Evolutionary conservation across 2,329 filamentous ascomycete species (phyloP).

Genomic region (Metarhizium anisopliae): DNA sequence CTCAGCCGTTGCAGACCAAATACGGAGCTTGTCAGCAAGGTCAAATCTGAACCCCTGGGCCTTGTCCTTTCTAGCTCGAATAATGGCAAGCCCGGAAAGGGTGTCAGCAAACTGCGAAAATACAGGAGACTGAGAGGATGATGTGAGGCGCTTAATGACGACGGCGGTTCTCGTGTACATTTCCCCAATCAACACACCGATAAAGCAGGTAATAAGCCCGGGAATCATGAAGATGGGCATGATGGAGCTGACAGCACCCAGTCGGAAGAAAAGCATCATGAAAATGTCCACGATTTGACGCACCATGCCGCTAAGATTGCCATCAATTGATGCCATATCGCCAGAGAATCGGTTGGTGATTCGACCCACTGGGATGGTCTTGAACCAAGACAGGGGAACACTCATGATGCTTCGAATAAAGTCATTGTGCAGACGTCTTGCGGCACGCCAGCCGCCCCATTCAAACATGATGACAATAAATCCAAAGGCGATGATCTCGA

Average conservation of each 20-base stretch:
- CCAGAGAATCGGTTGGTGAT: slow-evolving; percentile 48
- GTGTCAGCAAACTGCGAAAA: slow-evolving; percentile 49
- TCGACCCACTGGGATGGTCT: slow-evolving; percentile 41
- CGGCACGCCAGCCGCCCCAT: slow-evolving; percentile 48
- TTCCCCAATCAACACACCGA: slow-evolving; percentile 37
- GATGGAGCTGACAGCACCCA: slow-evolving; percentile 39
- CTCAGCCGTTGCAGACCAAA: slow-evolving; percentile 37
- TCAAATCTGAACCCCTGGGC: slow-evolving; percentile 36
- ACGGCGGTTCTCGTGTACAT: slow-evolving; percentile 42
- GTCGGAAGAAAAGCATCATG: slow-evolving; percentile 34
- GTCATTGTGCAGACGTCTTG: slow-evolving; percentile 40
- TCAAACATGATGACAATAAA: slow-evolving; percentile 38
- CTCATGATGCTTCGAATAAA: slow-evolving; percentile 43
- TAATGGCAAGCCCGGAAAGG: slow-evolving; percentile 38
- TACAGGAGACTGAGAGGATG: slow-evolving; percentile 41
- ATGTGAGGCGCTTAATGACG: slow-evolving; percentile 35
- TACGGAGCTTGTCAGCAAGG: slow-evolving; percentile 39
- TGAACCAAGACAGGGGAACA: slow-evolving; percentile 49
- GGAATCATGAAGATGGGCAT: slow-evolving; percentile 43
- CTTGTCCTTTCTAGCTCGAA: slow-evolving; percentile 42
- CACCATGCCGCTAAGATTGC: slow-evolving; percentile 34
- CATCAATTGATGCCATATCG: slow-evolving; percentile 48
- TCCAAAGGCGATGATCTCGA: slow-evolving; percentile 33
- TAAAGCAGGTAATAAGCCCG: slow-evolving; percentile 33
- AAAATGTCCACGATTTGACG: slow-evolving; percentile 31